phyloP scores from a whole-genome alignment of 208 protist genomes.

The Zelonia costaricensis region DNA sequence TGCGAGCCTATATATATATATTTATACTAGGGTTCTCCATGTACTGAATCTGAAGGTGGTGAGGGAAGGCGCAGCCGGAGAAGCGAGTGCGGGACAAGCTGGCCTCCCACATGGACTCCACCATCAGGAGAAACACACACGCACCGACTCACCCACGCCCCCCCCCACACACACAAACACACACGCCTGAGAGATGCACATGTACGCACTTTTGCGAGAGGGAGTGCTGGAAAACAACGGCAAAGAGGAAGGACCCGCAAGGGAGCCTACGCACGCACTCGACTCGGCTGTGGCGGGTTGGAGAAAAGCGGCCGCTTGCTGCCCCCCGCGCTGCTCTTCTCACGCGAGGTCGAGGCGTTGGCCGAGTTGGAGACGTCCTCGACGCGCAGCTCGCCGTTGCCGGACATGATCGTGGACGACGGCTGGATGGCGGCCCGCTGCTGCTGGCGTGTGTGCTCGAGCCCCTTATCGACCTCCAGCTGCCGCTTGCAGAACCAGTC shows the following conservation, averaged over 20 bases:
- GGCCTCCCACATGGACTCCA: not conserved
- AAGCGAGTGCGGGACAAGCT: not conserved
- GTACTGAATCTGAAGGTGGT: not conserved
- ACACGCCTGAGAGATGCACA: not conserved
- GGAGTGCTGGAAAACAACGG: too few relatives aligned
- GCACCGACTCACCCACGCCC: not conserved
- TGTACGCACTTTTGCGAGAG: not conserved
- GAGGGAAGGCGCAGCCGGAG: too few relatives aligned
- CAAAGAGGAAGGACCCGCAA: not conserved
- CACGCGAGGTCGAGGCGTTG: slow-evolving; percentile 5
- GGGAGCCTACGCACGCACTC: not conserved
- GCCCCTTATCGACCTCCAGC: slow-evolving; percentile 41
- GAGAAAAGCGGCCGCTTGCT: slow-evolving; percentile 22
- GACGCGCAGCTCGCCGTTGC: slow-evolving; percentile 10
- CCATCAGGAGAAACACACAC: slow-evolving; percentile 2
- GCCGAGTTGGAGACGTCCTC: slow-evolving; percentile 18
- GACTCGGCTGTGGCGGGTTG: not conserved
- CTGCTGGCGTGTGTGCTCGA: slow-evolving; percentile 13
- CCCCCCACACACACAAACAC: not conserved
- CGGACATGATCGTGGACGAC: not conserved
- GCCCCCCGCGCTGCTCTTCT: slow-evolving; percentile 14
- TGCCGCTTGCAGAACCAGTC: slow-evolving; percentile 84
- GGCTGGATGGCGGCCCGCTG: not conserved
- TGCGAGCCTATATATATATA: slow-evolving; percentile 21
- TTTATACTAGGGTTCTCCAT: not conserved